A percentile compares a stretch with the other conserved stretches of the same genome.
phyloP scores from a whole-genome alignment of 768 basidiomycete species.

The Saitozyma sp. region DNA sequence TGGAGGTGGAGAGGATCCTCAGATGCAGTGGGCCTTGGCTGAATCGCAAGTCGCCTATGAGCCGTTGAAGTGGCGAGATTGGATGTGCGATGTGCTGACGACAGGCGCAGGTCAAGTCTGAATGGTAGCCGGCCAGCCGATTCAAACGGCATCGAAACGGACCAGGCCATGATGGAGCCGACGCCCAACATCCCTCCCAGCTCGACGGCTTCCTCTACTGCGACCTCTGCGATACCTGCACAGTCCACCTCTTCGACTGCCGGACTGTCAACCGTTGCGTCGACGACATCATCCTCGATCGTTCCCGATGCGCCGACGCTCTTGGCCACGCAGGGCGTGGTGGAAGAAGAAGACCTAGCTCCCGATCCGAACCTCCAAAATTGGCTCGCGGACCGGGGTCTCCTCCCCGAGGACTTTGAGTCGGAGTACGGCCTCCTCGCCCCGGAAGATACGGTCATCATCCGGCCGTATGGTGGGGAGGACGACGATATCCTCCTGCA shows the following conservation, averaged over 20 bases:
- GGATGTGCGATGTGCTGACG: neutral
- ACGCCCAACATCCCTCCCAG: neutral
- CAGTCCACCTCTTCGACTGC: neutral
- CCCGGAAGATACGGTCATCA: constrained; percentile 76
- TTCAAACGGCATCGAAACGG: neutral
- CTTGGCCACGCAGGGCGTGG: constrained; percentile 28
- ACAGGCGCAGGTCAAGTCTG: neutral
- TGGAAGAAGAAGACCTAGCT: constrained; percentile 42
- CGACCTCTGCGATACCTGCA: neutral
- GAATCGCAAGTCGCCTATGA: constrained; percentile 22
- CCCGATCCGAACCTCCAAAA: constrained; percentile 10
- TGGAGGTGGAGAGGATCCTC: constrained; percentile 20
- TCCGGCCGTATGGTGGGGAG: constrained; percentile 87
- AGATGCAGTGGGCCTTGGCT: constrained; percentile 33
- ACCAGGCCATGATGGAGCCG: neutral
- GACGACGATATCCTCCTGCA: constrained; percentile 83
- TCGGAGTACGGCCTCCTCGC: constrained; percentile 73
- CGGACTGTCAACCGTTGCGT: neutral
- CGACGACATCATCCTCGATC: neutral
- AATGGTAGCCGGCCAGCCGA: neutral
- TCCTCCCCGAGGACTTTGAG: constrained; percentile 63
- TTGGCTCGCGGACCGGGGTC: constrained; percentile 19
- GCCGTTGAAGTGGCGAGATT: neutral
- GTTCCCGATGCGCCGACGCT: constrained; percentile 16
- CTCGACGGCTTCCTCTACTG: constrained; percentile 7